Evolutionary conservation across 2,329 filamentous ascomycete species (phyloP).

Genomic region (Incumbomyces delicatus): DNA sequence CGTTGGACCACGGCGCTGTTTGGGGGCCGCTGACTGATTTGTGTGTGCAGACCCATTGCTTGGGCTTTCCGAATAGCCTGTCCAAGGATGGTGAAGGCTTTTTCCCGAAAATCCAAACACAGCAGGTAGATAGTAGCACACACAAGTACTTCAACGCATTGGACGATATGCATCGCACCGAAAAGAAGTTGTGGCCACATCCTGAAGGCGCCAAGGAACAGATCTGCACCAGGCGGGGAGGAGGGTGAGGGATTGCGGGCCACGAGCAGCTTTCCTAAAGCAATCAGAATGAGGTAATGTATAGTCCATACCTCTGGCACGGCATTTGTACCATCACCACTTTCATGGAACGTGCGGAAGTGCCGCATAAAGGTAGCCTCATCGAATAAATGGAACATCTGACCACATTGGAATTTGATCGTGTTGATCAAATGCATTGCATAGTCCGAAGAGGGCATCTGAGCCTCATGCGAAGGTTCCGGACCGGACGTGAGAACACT

Average conservation of each 20-base stretch:
- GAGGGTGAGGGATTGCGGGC: slow-evolving; percentile 28
- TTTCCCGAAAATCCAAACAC: no score
- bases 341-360: slow-evolving; percentile 33
- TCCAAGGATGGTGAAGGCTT: slow-evolving; percentile 31
- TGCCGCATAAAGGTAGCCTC: slow-evolving; percentile 42
- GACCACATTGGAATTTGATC: slow-evolving; percentile 47
- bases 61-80: slow-evolving; percentile 44
- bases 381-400: slow-evolving; percentile 46
- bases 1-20: slow-evolving; percentile 35
- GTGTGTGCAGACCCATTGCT: slow-evolving; percentile 43
- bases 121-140: slow-evolving; percentile 31
- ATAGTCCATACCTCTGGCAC: slow-evolving; percentile 39
- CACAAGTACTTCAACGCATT: slow-evolving; percentile 42
- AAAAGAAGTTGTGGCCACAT: slow-evolving; percentile 34
- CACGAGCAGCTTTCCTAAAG: slow-evolving; percentile 47
- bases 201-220: slow-evolving; percentile 38
- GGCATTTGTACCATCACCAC: slow-evolving; percentile 19
- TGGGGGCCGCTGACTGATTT: slow-evolving; percentile 38
- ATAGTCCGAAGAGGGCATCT: slow-evolving; percentile 44
- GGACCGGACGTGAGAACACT: slow-evolving; percentile 8
- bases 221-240: slow-evolving; percentile 38
- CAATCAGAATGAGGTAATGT: slow-evolving; percentile 45
- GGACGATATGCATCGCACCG: slow-evolving; percentile 35
- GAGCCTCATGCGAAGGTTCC: slow-evolving; percentile 24
- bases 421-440: slow-evolving; percentile 46